Conservation (phyloP, 2,329 filamentous ascomycete species). For the Apiospora kogelbergensis region DNA sequence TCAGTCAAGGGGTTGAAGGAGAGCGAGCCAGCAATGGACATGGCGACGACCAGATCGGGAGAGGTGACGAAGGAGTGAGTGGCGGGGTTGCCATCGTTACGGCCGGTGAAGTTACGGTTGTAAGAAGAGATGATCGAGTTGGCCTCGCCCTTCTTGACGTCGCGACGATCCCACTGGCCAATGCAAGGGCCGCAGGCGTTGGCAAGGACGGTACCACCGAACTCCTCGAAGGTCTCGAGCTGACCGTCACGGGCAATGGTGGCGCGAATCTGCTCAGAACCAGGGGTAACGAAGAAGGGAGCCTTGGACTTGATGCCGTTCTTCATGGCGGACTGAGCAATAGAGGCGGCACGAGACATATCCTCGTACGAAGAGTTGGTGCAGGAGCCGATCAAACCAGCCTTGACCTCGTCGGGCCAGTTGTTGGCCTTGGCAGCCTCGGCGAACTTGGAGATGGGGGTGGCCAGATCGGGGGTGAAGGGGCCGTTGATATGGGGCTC, state of each 20-base stretch:
- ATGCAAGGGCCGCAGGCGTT: slow-evolving; percentile 94
- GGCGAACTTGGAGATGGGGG: slow-evolving; percentile 96
- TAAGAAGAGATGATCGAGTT: slow-evolving; percentile 99
- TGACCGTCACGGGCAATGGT: slow-evolving; percentile 90
- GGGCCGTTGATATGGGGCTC: slow-evolving; percentile 99
- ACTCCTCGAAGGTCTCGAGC: slow-evolving; percentile 92
- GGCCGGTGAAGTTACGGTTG: slow-evolving; percentile 99
- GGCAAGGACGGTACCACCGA: slow-evolving; percentile 89
- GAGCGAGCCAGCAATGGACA: slow-evolving; percentile 79
- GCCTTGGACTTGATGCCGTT: slow-evolving; percentile 94
- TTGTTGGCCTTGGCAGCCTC: slow-evolving; percentile 90
- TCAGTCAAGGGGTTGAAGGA: slow-evolving; percentile 96
- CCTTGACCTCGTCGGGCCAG: slow-evolving; percentile 96
- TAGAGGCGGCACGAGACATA: slow-evolving; percentile 90
- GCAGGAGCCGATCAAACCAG: slow-evolving; percentile 96
- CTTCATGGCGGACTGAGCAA: slow-evolving; percentile 85
- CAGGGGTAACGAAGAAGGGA: slow-evolving; percentile 91
- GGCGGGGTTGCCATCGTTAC: slow-evolving; percentile 93
- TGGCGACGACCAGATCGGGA: slow-evolving; percentile 83
- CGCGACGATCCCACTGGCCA: slow-evolving; percentile 91
- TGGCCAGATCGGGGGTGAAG: slow-evolving; percentile 97
- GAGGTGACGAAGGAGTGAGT: slow-evolving; percentile 93
- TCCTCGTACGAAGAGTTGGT: slow-evolving; percentile 88
- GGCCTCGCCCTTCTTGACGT: slow-evolving; percentile 90
- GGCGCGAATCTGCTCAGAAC: slow-evolving; percentile 94